Base-by-base conservation (phyloP, 2,329 filamentous ascomycete species). In the Aspergillus piperis region DNA sequence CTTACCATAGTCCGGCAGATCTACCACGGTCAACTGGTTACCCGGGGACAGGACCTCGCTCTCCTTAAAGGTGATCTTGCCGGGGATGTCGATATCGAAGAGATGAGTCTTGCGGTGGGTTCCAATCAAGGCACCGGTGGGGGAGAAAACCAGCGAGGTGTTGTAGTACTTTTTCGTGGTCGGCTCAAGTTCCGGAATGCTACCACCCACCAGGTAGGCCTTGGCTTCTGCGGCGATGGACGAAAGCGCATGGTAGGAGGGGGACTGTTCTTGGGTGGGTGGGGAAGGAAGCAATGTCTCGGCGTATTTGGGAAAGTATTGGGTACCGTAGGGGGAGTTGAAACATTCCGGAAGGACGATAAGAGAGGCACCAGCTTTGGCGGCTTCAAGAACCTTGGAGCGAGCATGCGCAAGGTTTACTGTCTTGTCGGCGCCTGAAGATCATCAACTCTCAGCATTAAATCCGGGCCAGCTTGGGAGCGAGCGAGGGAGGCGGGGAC, bases 281-380 rank as follows among this genome's bases (percentile, higher is more conserved):
- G 92, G 91, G 3, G 87, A 89, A 0, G 92, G 91, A 1, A 86
- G 82, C n/a, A 98, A 87, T 1, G 87, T 89, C 78, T 99, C 95
- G 67, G 95, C 93, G 77, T 98, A 98, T 62, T 88, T 86, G 57
- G 93, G 89, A 79, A 99, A 99, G 82, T 89, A 93, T 72, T 92
- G 84, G 66, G 88, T 92, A 67, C 95, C 95, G 78, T 99, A 99
- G 8, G 95, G 95, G 44, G 91, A 96, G 82, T 99, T 99, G 87
- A 99, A 99, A 83, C 95, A 99, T 81, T 99, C 95, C 38, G 95
- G 95, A 17, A 99, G 86, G 36, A 98, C 92, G 66, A 98, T 88
- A 61, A 99, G 87, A 59, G 90, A 87, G 62, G 94, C 92, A 67
- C 94, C 94, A 3, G 81, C 81, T 25, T 81, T 77, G 23, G 92